These are phyloP conservation scores for Macaranga tanarius DNA, from an alignment of 441 rosid genomes.

Conservation along the genomic window DNA sequence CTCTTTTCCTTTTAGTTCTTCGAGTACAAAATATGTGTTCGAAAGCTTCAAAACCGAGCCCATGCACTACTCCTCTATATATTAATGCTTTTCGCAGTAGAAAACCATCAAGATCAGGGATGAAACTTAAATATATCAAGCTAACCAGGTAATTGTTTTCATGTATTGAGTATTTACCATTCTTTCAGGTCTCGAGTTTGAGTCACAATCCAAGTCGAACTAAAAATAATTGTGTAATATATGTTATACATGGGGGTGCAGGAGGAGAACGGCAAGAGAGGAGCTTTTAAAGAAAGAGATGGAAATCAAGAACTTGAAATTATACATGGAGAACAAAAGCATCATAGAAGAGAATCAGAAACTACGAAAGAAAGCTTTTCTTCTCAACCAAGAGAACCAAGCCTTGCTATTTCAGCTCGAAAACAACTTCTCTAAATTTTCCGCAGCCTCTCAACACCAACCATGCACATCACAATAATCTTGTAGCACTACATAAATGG, in stretches of 20 bases:
- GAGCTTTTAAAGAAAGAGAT: constrained; percentile 35
- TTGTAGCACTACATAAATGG: too few species aligned
- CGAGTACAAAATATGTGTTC: constrained; percentile 28
- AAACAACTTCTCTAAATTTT: constrained; percentile 21
- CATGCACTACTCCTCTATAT: constrained; percentile 18
- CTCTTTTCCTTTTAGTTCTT: background rate
- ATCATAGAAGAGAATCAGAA: constrained; percentile 70
- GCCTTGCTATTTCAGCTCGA: constrained; percentile 54
- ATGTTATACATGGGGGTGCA: background rate
- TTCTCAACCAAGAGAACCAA: constrained; percentile 73
- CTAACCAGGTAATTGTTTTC: constrained; percentile 36
- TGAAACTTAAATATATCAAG: constrained; percentile 35
- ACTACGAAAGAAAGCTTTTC: constrained; percentile 63
- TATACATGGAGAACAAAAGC: constrained; percentile 63
- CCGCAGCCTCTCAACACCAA: background rate
- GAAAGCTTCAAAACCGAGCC: constrained; percentile 28
- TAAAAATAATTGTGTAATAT: background rate
- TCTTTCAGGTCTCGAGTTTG: too few species aligned
- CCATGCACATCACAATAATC: background rate
- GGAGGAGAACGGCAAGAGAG: constrained; percentile 36
- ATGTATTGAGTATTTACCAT: too few species aligned
- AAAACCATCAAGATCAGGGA: constrained; percentile 30
- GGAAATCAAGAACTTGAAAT: constrained; percentile 58
- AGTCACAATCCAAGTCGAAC: too few species aligned
- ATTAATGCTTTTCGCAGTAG: constrained; percentile 10